A percentile compares a stretch with the other conserved stretches of the same genome.
Evolutionary conservation across 805 yeast genomes (phyloP).

Genomic region (Metschnikowia noctiluminum): DNA sequence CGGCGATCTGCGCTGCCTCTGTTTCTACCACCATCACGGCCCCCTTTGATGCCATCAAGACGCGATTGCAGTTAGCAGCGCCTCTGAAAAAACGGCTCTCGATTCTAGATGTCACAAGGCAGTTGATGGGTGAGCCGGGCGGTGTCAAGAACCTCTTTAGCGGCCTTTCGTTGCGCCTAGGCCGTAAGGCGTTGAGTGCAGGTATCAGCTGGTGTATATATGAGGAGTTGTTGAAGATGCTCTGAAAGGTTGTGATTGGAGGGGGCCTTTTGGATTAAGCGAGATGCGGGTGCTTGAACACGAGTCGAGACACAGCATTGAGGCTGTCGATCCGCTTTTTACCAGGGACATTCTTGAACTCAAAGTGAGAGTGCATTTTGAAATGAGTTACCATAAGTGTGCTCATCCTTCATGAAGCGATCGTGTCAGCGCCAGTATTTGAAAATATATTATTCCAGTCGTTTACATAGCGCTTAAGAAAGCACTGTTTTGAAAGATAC

Average conservation of each 20-base stretch:
- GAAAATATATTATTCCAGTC: too few relatives aligned
- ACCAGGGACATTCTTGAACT: too few relatives aligned
- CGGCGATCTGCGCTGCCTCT: conserved; percentile 80
- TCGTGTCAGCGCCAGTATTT: too few relatives aligned
- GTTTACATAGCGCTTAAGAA: too few relatives aligned
- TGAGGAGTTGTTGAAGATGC: conserved; percentile 69
- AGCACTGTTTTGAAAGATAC: too few relatives aligned
- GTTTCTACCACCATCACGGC: conserved; percentile 84
- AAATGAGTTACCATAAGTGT: too few relatives aligned
- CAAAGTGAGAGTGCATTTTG: too few relatives aligned
- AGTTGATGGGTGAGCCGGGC: conserved; percentile 41
- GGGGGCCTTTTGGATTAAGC: too few relatives aligned
- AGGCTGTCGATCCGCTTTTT: too few relatives aligned
- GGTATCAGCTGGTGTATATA: conserved; percentile 97
- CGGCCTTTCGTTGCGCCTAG: conserved; percentile 77
- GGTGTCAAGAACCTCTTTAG: conserved; percentile 63
- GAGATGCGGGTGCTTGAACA: too few relatives aligned
- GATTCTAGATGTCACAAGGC: conserved; percentile 42
- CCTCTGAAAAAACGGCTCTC: conserved; percentile 36
- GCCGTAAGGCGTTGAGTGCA: conserved; percentile 85
- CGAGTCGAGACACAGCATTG: too few relatives aligned
- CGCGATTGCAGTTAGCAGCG: conserved; percentile 73
- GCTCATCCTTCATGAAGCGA: too few relatives aligned
- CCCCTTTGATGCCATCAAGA: conserved; percentile 92
- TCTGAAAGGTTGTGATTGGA: neutral